phyloP scores from a whole-genome alignment of 2,329 filamentous ascomycete species.

The Hypoxylon sp. region DNA sequence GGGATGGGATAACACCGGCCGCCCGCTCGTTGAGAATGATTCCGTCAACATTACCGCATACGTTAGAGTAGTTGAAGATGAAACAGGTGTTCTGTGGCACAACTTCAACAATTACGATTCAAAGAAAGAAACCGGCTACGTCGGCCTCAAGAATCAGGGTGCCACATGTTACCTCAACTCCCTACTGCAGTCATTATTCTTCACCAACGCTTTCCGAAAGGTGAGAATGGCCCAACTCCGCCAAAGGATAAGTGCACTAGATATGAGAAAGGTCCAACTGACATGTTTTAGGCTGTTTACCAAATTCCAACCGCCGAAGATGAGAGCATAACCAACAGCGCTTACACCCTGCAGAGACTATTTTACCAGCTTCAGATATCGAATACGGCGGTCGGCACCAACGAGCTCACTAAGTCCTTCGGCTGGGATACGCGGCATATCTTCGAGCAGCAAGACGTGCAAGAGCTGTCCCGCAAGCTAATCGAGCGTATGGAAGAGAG shows the following conservation, averaged over 20 bases:
- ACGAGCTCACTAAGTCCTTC: slow-evolving; percentile 95
- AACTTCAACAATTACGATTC: slow-evolving; percentile 96
- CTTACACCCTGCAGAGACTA: slow-evolving; percentile 91
- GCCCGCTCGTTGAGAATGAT: slow-evolving; percentile 84
- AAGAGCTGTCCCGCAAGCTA: slow-evolving; percentile 94
- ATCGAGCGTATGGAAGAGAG: slow-evolving; percentile 98
- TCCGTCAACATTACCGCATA: slow-evolving; percentile 86
- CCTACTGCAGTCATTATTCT: slow-evolving; percentile 85
- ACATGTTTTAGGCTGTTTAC: slow-evolving; percentile 81
- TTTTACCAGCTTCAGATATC: slow-evolving; percentile 97
- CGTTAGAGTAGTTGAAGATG: slow-evolving; percentile 85
- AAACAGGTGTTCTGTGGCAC: slow-evolving; percentile 91
- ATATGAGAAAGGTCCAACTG: slow-evolving; percentile 23
- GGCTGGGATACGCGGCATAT: slow-evolving; percentile 98
- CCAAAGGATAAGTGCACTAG: background rate
- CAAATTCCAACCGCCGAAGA: slow-evolving; percentile 94
- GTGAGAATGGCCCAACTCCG: slow-evolving; percentile 60
- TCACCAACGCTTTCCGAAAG: slow-evolving; percentile 94
- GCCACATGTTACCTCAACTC: slow-evolving; percentile 93
- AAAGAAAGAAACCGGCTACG: slow-evolving; percentile 98
- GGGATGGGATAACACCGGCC: slow-evolving; percentile 77
- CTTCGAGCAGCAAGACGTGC: slow-evolving; percentile 98
- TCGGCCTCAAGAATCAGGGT: slow-evolving; percentile 96
- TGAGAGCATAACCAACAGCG: slow-evolving; percentile 85
- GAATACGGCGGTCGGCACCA: slow-evolving; percentile 85